Evolutionary conservation across 2,329 filamentous ascomycete genomes (phyloP), one percentile per base, ranked within the genome.

Genomic region (Karstenula rhodostoma): DNA sequence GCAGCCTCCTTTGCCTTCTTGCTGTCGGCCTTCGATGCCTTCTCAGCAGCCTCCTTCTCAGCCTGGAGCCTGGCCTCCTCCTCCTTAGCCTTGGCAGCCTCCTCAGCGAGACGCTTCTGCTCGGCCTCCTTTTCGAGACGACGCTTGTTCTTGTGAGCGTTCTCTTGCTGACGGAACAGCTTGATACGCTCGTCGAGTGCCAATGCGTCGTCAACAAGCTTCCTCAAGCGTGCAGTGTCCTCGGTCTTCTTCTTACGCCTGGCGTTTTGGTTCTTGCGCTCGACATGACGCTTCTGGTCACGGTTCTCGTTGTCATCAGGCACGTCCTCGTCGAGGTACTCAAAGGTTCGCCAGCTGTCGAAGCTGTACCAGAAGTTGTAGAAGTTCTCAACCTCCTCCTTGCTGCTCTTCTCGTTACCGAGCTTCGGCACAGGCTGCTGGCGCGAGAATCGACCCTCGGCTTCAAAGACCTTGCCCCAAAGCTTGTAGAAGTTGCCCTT

Each of bases 351-450:
- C 95, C 95, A 99, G 80, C 91, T 95, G 86, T 99, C 95, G 73
- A 99, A 96, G 86, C 94, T 96, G 86, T 98, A 99, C 90, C 92
- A 99, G 85, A 98, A 99, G 86, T 99, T 97, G 87, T 99, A 99
- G 81, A 99, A 99, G 56, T 85, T 84, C 77, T 98, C 94, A 49
- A 99, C 95, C 9, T 97, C 90, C 76, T 96, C 92, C 81, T 94
- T 92, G 72, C 87, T 87, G 75, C 91, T 90, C 68, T 96, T 90
- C 67, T 92, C 92, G 75, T 92, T 87, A 64, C 95, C 95, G 60
- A 99, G 89, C 71, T 86, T 82, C 6, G 95, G 96, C 3, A 97
- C 95, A 7, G 94, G 94, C 77, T 96, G 92, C 62, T 81, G 85
- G 81, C 93, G 95, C 79, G 92, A 96, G 88, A 99, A 99, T 65